Conservation (phyloP, 2,329 filamentous ascomycete species). For the Tolypocladium endophyticum region DNA sequence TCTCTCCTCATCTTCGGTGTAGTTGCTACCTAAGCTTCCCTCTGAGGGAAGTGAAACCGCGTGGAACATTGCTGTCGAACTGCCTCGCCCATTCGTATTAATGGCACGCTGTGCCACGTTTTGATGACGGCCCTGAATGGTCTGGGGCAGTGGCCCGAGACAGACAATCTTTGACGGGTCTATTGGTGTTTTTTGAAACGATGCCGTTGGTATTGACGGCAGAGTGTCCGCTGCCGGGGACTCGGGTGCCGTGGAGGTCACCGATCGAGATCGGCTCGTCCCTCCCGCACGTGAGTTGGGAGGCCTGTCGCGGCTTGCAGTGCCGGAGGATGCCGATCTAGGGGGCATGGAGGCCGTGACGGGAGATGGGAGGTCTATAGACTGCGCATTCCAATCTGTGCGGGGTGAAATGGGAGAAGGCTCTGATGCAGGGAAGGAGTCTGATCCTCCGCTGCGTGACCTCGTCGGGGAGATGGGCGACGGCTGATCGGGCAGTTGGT, state of each 20-base stretch:
- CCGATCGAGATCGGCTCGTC: slow-evolving; percentile 5
- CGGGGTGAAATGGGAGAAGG: slow-evolving; percentile 39
- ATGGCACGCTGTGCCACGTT: slow-evolving; percentile 4
- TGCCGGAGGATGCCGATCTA: slow-evolving; percentile 10
- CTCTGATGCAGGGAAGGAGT: slow-evolving; percentile 28
- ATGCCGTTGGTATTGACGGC: slow-evolving; percentile 2
- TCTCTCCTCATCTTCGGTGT: slow-evolving; percentile 41
- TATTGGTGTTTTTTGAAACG: slow-evolving; percentile 38
- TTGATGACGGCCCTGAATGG: slow-evolving; percentile 22
- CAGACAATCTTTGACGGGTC: slow-evolving; percentile 43
- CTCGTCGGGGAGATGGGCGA: slow-evolving; percentile 9
- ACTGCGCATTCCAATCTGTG: slow-evolving; percentile 29
- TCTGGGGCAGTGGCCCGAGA: slow-evolving; percentile 42
- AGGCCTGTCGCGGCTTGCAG: slow-evolving; percentile 6
- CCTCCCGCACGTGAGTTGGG: not conserved
- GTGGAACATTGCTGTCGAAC: slow-evolving; percentile 1
- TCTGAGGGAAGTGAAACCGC: slow-evolving; percentile 9
- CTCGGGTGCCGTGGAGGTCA: not conserved
- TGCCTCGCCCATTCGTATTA: slow-evolving; percentile 1
- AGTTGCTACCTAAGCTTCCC: slow-evolving; percentile 44
- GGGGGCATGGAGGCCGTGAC: slow-evolving; percentile 20
- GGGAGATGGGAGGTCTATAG: slow-evolving; percentile 31
- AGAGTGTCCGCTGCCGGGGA: not conserved
- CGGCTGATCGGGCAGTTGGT: slow-evolving; percentile 8
- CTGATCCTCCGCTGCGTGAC: slow-evolving; percentile 13